Evolutionary conservation across 2,329 filamentous ascomycete species (phyloP).

Genomic region (Aspergillus caelatus): DNA sequence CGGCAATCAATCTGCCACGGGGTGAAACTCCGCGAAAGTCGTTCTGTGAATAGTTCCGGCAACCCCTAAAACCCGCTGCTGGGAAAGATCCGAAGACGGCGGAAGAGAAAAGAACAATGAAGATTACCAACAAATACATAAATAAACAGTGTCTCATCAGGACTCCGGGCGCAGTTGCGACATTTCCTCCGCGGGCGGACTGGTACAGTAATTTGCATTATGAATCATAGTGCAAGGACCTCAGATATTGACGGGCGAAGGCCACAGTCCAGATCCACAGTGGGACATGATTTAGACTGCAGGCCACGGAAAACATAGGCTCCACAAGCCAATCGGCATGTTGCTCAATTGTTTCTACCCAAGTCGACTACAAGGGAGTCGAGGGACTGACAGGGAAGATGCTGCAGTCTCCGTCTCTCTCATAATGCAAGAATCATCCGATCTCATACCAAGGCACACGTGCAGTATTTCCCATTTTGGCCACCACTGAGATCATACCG

Average conservation of each 20-base stretch:
- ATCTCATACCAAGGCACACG: not conserved
- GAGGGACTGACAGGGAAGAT: not conserved
- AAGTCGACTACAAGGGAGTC: not conserved
- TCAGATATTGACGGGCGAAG: not conserved
- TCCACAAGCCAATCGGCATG: not conserved
- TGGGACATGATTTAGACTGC: not conserved
- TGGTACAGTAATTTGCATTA: not conserved
- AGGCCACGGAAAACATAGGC: not conserved
- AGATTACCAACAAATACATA: not conserved
- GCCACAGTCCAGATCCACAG: not conserved
- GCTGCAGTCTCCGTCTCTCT: not conserved
- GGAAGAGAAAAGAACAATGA: not conserved
- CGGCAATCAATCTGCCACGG: not conserved
- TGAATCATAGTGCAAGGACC: not conserved
- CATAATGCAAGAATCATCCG: not conserved
- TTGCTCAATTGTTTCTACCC: not conserved
- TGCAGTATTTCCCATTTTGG: not conserved
- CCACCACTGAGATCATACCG: not conserved
- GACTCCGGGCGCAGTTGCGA: no score
- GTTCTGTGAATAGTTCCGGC: not conserved
- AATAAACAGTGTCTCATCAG: not conserved
- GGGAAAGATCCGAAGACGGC: not conserved
- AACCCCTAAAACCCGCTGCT: not conserved
- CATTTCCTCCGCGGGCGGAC: not conserved
- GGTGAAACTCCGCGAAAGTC: not conserved